Base-by-base conservation (phyloP, 176 grass and related monocot genomes). In the Chloris gayana region DNA sequence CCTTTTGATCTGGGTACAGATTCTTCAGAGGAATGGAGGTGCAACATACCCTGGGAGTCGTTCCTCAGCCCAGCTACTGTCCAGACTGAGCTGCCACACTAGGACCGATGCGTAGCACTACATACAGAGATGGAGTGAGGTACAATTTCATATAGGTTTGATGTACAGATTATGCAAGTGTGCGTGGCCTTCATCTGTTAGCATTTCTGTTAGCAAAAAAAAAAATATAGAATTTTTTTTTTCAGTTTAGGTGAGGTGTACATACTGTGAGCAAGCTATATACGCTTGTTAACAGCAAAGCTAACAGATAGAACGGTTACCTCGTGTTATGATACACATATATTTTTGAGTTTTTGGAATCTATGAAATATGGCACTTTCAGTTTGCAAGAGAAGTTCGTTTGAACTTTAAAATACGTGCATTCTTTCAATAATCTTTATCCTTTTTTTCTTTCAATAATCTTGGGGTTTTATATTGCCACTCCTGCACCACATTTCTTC, bases 1-100 rank as follows among this genome's bases (percentile, higher is more conserved):
- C 90, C 90, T 11, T 91, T 95, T 61, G 83, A 91, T 86, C 69
- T 91, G 39, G 60, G 80, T 42, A 65, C 80, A 64, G 84, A 89
- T 75, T 77, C 82, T 88, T 80, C 77, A 63, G 95, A 95, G 54
- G 95, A 98, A 39, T 95, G 88, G 95, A 98, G 85, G 46, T 81
- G 85, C 67, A 91, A 76, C 82, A 87, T 98, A 82, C 80, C 86
- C 61, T 98, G 90, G 82, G 90, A 89, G 41, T 87, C 90, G 72
- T 76, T 89, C 35, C 83, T 89, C 79, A 94, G 86, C 86, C 84
- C 83, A 73, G 61, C 78, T 32, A 82, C 87, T 41, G 82, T 77
- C 46, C 82, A 64, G 29, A 68, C 87, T 71, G 90, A 95, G 29
- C 80, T 88, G 37, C 81, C 86, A 45, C 57, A 83, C 57, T 76